These are phyloP conservation scores for Globisporangium radiosum DNA, from an alignment of 352 stramenopile species.

Conservation along the genomic window DNA sequence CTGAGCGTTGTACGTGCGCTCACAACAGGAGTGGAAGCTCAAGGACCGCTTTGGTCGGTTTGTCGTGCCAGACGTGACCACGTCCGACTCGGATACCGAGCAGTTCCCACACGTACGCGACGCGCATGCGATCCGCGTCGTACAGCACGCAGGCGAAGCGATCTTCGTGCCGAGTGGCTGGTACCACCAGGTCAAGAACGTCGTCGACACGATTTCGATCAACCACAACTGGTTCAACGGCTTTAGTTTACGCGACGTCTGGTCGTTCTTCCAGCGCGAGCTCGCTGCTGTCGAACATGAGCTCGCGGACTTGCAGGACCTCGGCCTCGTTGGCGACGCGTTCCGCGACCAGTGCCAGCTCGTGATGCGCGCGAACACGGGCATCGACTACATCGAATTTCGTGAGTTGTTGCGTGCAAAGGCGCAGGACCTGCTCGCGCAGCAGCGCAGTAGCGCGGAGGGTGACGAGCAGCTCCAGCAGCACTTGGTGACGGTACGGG, in stretches of 20 bases:
- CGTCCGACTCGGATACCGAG: constrained; percentile 30
- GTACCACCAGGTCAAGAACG: constrained; percentile 94
- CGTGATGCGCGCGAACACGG: constrained; percentile 72
- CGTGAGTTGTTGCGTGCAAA: constrained; percentile 47
- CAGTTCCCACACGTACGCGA: constrained; percentile 50
- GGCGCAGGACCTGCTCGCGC: constrained; percentile 18
- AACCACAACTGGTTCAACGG: constrained; percentile 98
- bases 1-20: background rate
- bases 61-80: constrained; percentile 45
- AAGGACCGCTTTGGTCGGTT: constrained; percentile 62
- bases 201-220: constrained; percentile 92
- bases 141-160: constrained; percentile 61
- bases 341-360: constrained; percentile 67
- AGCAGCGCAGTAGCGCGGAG: background rate
- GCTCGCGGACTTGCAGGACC: constrained; percentile 53
- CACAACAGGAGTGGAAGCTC: constrained; percentile 49
- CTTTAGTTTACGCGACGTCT: constrained; percentile 59
- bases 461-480: background rate
- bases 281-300: constrained; percentile 52
- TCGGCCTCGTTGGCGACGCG: constrained; percentile 42
- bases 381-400: constrained; percentile 74
- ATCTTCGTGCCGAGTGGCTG: constrained; percentile 97
- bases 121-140: constrained; percentile 37
- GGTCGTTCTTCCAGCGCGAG: constrained; percentile 65
- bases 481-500: background rate